These are phyloP conservation scores for Diplodia scrobiculata DNA, from an alignment of 2,329 filamentous ascomycete genomes.

Conservation along the genomic window DNA sequence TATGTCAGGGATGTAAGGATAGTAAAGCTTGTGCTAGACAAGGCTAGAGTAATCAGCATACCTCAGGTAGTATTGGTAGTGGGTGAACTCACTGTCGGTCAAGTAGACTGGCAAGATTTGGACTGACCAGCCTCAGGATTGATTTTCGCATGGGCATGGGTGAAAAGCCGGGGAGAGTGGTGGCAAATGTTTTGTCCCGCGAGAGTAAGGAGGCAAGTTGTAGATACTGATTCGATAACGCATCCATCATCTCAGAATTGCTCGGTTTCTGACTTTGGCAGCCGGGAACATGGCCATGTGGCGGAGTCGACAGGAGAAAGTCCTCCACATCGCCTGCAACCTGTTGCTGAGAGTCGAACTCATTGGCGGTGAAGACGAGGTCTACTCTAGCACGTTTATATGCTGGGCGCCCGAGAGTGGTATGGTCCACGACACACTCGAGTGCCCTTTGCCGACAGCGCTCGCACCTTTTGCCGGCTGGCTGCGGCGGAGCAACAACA, in stretches of 20 bases:
- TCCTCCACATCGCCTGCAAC: neutral
- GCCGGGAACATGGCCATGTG: constrained; percentile 7
- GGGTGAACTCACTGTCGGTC: neutral
- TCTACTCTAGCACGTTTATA: constrained; percentile 20
- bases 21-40: constrained; percentile 1
- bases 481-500: neutral
- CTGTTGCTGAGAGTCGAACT: neutral
- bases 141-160: neutral
- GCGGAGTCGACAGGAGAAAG: neutral
- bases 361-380: neutral
- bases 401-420: constrained; percentile 32
- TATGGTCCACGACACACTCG: constrained; percentile 32
- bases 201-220: neutral
- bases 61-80: neutral
- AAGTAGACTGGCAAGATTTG: neutral
- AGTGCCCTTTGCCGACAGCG: constrained; percentile 30
- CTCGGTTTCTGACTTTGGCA: neutral
- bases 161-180: neutral
- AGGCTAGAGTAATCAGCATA: neutral
- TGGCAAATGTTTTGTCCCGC: neutral
- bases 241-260: neutral
- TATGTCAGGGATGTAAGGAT: neutral
- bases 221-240: neutral
- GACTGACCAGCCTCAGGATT: neutral
- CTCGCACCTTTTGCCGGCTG: constrained; percentile 27